phyloP scores from a whole-genome alignment of 2,329 filamentous ascomycete genomes.

The Nothophoma quercina region DNA sequence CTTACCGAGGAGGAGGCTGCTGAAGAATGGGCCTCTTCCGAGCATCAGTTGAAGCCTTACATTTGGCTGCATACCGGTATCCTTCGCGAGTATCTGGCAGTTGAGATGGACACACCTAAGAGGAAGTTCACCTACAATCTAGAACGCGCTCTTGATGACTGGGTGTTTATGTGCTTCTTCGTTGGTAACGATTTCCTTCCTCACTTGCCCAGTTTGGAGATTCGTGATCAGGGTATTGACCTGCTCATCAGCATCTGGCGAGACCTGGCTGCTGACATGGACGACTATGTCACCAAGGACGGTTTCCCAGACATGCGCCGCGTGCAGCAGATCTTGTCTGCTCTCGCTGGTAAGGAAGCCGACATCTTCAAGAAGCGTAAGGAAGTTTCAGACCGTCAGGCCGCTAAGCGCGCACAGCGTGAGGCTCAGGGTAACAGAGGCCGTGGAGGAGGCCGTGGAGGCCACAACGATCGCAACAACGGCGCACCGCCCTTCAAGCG shows the following conservation, averaged over 20 bases:
- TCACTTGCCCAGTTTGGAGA: slow-evolving; percentile 95
- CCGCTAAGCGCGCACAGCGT: slow-evolving; percentile 71
- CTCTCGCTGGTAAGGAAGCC: slow-evolving; percentile 91
- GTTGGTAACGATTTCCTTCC: slow-evolving; percentile 98
- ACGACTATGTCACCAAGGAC: slow-evolving; percentile 95
- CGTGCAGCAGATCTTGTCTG: slow-evolving; percentile 86
- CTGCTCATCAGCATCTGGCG: slow-evolving; percentile 97
- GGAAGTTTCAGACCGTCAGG: slow-evolving; percentile 82
- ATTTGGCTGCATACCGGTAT: slow-evolving; percentile 97
- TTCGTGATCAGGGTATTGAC: slow-evolving; percentile 96
- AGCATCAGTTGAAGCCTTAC: slow-evolving; percentile 79
- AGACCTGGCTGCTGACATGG: slow-evolving; percentile 89
- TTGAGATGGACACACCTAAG: slow-evolving; percentile 83
- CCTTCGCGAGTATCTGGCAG: slow-evolving; percentile 88
- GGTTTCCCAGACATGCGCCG: slow-evolving; percentile 86
- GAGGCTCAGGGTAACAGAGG: slow-evolving; percentile 52
- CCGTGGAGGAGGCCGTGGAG: slow-evolving; percentile 38
- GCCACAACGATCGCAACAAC: slow-evolving; percentile 31
- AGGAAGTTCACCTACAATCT: slow-evolving; percentile 91
- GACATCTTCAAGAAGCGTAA: slow-evolving; percentile 89
- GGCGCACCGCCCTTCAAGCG: slow-evolving; percentile 41
- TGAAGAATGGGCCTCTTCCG: slow-evolving; percentile 46
- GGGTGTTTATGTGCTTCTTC: slow-evolving; percentile 99
- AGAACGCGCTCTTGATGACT: slow-evolving; percentile 93
- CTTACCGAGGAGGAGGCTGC: slow-evolving; percentile 81